Base-by-base conservation (phyloP, 495 filamentous ascomycete genomes). In the Oidiodendron maius region DNA sequence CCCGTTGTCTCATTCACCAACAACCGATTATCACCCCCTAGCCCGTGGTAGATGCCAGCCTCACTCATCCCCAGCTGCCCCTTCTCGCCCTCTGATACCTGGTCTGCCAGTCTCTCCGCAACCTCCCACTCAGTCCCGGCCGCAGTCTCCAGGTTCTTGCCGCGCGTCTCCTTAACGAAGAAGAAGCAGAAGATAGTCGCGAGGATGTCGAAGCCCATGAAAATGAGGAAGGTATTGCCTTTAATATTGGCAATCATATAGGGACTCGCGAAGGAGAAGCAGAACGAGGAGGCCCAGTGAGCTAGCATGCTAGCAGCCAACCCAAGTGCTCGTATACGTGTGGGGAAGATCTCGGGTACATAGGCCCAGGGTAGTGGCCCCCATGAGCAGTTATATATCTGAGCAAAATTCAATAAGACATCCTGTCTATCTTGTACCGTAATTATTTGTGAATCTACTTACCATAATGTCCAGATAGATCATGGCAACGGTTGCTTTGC, bases 211-310 rank as follows among this genome's bases (percentile, higher is more conserved):
- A 50, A 50, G 17, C 77, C 17, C 13, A 22, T 26, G 5, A 5
- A 30, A 18, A 80, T 49, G 23, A 74, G 44, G 45, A 78, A 79
- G 1, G 75, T 78, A 1, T 64, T 71, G n/a, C n/a, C n/a, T n/a
- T n/a, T n/a, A n/a, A 77, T 58, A 2, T 64, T 65, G 4, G 60
- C 57, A 37, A 76, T 71, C 57, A 76, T 69, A 38, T 77, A 78
- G 0, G 74, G 75, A 0, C 69, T 76, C 0, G 67, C 69, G 3
- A 68, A 60, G 3, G 70, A 71, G 60, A 76, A 72, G 3, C 75
- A 58, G 50, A 76, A 76, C 39, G 70, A 73, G 44, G 68, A 74
- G 0, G 74, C 55, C 74, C 73, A 78, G 38, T 77, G 71, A 0
- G 66, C 65, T 13, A 69, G 66, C 11, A 37, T 25, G 2, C 28